Percentiles rank a stretch among this genome's conserved stretches.
Evolutionary conservation across 176 grass and related monocot species (phyloP).

Genomic region (Canna indica): DNA sequence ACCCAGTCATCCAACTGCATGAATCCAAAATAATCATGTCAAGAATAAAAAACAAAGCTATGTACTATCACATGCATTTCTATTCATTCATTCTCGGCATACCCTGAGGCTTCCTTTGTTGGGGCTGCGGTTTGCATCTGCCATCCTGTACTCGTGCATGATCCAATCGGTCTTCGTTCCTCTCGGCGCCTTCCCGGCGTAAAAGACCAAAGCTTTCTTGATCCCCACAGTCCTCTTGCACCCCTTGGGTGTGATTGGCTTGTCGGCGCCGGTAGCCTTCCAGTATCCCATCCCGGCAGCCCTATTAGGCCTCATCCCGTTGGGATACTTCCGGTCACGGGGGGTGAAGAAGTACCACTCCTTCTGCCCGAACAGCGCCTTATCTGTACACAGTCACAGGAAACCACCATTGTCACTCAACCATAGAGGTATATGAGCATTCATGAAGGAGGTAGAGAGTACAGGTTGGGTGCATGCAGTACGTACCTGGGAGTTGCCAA

Average conservation of each 20-base stretch:
- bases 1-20: slow-evolving; percentile 79
- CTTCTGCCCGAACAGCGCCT: slow-evolving; percentile 46
- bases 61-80: neutral
- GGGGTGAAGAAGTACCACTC: slow-evolving; percentile 97
- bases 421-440: neutral
- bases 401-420: neutral
- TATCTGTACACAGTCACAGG: slow-evolving; percentile 15
- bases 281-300: slow-evolving; percentile 50
- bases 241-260: slow-evolving; percentile 35
- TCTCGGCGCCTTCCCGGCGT: slow-evolving; percentile 42
- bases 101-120: slow-evolving; percentile 43
- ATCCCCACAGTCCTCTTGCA: slow-evolving; percentile 16
- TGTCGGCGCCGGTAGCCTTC: slow-evolving; percentile 88
- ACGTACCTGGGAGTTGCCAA: slow-evolving; percentile 55
- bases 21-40: neutral
- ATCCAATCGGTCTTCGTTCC: slow-evolving; percentile 81
- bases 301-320: slow-evolving; percentile 52
- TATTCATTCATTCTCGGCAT: neutral
- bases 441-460: neutral
- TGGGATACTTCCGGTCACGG: slow-evolving; percentile 73
- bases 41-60: neutral
- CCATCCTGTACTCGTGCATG: slow-evolving; percentile 82
- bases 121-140: slow-evolving; percentile 17
- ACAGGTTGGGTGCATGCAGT: neutral
- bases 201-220: slow-evolving; percentile 89